A percentile compares a stretch with the other conserved stretches of the same genome.
Conservation (phyloP, 106 monocot species). For the Dendrobium officinale region DNA sequence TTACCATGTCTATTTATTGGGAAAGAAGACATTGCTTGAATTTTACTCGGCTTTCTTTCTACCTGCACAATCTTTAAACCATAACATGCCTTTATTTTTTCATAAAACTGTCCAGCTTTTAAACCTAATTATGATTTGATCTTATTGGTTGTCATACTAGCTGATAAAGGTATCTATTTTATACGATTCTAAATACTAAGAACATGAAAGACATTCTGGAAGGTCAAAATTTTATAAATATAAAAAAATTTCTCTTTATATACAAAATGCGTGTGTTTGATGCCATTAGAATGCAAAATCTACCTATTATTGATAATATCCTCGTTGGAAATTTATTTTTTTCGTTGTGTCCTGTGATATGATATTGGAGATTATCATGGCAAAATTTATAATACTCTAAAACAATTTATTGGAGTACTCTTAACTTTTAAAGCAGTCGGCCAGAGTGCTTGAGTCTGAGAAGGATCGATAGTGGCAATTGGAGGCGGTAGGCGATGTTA, state of each 20-base stretch:
- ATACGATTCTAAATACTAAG: background rate
- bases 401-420: too few species aligned
- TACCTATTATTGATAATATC: background rate
- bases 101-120: background rate
- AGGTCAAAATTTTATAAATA: background rate
- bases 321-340: too few species aligned
- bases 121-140: background rate
- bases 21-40: background rate
- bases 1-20: background rate
- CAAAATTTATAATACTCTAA: too few species aligned
- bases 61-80: background rate
- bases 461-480: too few species aligned
- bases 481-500: too few species aligned
- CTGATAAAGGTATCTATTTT: background rate
- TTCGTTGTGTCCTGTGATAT: too few species aligned
- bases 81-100: background rate
- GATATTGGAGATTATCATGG: too few species aligned
- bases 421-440: too few species aligned
- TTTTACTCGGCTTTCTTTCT: background rate
- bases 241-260: background rate
- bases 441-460: too few species aligned
- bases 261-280: background rate
- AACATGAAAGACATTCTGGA: background rate
- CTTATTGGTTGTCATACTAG: background rate
- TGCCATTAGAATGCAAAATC: too few species aligned